A percentile compares a stretch with the other conserved stretches of the same genome.
These are phyloP conservation scores for Malus sylvestris DNA, from an alignment of 306 rosid species.

Conservation along the genomic window DNA sequence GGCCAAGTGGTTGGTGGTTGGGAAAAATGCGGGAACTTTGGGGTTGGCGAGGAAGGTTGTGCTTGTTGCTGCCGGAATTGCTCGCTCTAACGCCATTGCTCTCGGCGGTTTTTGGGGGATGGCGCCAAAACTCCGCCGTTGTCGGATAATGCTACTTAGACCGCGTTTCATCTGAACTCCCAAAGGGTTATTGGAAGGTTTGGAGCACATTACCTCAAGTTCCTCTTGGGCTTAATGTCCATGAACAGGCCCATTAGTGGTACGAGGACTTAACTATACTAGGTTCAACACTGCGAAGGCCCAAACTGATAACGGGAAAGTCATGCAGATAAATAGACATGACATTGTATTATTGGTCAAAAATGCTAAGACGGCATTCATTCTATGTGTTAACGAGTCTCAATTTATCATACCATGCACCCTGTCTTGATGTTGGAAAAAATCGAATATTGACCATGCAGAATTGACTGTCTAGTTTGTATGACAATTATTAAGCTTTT, in stretches of 20 bases:
- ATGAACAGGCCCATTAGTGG: neutral
- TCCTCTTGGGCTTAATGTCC: neutral
- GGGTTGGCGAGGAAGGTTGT: conserved; percentile 10
- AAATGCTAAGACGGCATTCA: too few relatives aligned
- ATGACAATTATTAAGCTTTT: neutral
- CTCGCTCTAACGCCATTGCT: conserved; percentile 35
- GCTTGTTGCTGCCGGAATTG: conserved; percentile 19
- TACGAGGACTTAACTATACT: too few relatives aligned
- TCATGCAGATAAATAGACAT: too few relatives aligned
- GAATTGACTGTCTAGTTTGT: neutral
- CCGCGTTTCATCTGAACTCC: neutral
- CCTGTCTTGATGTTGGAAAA: neutral
- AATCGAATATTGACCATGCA: neutral
- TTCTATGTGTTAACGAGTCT: neutral
- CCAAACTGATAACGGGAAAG: neutral
- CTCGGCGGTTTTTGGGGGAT: neutral
- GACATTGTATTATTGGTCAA: too few relatives aligned
- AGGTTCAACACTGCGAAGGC: neutral
- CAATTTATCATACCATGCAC: neutral
- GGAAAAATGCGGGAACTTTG: conserved; percentile 1
- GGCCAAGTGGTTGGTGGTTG: conserved; percentile 8
- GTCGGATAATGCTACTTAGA: neutral
- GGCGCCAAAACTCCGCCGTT: conserved; percentile 5
- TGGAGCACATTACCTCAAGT: neutral
- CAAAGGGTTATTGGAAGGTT: neutral